Base-by-base conservation (phyloP, 768 basidiomycete genomes). In the Boletus rufocinnamomeus region DNA sequence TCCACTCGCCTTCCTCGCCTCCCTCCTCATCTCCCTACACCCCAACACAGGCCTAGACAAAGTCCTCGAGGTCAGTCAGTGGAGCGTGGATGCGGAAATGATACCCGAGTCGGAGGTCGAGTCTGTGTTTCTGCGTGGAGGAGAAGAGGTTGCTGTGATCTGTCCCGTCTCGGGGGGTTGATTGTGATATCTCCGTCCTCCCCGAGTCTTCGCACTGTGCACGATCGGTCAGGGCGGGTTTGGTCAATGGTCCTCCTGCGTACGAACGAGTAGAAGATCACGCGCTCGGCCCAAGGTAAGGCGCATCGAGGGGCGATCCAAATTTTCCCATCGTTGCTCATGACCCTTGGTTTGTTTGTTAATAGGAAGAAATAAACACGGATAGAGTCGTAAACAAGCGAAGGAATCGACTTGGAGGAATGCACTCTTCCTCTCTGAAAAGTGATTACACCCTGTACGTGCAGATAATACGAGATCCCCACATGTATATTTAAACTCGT, bases 1-100 rank as follows among this genome's bases (percentile, higher is more conserved):
- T 71, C 80, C 70, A 37, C 79, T 88, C 50, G 77, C 78, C 50
- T 77, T 75, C 37, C 81, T 88, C 54, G 74, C 74, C 52, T 70
- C 72, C 45, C 72, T 83, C 44, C 83, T 89, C 61, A 72, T 81
- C 56, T 76, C 80, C 23, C 78, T 80, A 14, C 82, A 90, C 71
- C 81, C 85, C 3, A 72, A 76, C 10, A 78, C 78, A 6, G 67
- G 69, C 47, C 73, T 93, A 34, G 77, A 69, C 44, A 76, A 79
- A 56, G 78, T 91, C 23, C 75, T 93, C 32, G 70, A 79, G 48
- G 74, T 77, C 34, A 86, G 86, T 63, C 82, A 82, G 68, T 92
- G 91, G 90, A 90, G 90, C 65, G 88, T 93, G 14, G 76, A 92
- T 65, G 87, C 80, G 52, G 89, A 90, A 73, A 92, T 92, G 88